Conservation (phyloP, 495 filamentous ascomycete genomes). For the Aspergillus baeticus region DNA sequence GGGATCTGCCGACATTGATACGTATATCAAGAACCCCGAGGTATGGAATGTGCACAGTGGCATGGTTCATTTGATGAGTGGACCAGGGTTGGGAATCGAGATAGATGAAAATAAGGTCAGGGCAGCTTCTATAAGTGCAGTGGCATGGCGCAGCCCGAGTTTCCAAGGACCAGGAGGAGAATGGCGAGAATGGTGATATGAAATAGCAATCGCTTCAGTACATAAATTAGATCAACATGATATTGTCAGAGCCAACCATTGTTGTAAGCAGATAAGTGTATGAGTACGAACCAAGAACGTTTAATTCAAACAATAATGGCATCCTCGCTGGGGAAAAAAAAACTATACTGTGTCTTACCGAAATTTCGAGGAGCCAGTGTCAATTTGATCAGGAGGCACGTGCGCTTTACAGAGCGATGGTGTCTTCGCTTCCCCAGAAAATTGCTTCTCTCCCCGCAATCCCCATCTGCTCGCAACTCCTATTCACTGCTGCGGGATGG, state of each 20-base stretch:
- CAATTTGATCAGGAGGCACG: no score
- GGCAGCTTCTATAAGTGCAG: neutral
- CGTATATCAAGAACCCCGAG: conserved; percentile 59
- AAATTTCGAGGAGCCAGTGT: no score
- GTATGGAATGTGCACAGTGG: conserved; percentile 66
- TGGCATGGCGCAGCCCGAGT: conserved; percentile 7
- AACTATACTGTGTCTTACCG: no score
- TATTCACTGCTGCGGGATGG: neutral
- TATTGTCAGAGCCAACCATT: no score
- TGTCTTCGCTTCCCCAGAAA: neutral
- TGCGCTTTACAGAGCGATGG: neutral
- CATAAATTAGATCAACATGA: no score
- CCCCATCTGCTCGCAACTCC: neutral
- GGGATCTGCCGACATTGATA: conserved; percentile 61
- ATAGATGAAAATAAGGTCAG: conserved; percentile 65
- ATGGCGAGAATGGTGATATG: conserved; percentile 8
- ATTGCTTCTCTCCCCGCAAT: neutral
- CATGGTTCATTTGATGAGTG: conserved; percentile 58
- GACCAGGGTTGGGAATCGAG: conserved; percentile 70
- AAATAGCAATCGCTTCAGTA: no score
- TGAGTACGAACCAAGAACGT: no score
- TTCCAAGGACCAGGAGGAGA: conserved; percentile 12
- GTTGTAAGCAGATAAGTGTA: no score
- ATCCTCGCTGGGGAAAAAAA: no score
- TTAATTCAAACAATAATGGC: no score